Conservation (phyloP, 2,329 filamentous ascomycete genomes). For the Fusarium brachygibbosum region DNA sequence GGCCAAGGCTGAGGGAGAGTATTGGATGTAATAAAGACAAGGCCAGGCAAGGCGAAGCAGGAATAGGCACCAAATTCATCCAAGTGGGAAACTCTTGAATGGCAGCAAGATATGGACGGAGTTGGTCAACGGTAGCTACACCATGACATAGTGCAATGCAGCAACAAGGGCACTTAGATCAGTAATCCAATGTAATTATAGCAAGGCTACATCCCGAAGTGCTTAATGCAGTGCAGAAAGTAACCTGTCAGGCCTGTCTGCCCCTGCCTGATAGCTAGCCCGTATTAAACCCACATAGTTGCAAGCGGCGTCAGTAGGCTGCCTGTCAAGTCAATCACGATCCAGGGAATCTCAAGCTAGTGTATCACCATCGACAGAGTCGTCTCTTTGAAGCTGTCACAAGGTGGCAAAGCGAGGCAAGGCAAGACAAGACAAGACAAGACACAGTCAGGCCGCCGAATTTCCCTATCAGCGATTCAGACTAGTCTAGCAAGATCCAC, state of each 20-base stretch:
- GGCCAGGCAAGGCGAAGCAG: not conserved
- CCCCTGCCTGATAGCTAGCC: constrained; percentile 1
- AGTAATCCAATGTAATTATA: not conserved
- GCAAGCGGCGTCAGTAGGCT: not conserved
- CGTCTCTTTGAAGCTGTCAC: not conserved
- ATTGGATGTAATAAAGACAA: not conserved
- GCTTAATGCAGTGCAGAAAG: not conserved
- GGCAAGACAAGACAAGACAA: not conserved
- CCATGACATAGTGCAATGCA: not conserved
- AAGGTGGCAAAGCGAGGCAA: not conserved
- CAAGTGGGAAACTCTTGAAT: not conserved
- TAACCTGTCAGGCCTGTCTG: not conserved
- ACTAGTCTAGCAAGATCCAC: not conserved
- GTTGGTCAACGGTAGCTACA: not conserved
- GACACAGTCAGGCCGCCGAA: not conserved
- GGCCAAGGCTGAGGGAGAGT: not conserved
- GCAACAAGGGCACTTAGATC: not conserved
- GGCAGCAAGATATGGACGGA: not conserved
- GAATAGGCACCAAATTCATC: not conserved
- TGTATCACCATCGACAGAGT: not conserved
- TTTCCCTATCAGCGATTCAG: not conserved
- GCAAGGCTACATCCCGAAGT: not conserved
- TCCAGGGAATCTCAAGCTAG: not conserved
- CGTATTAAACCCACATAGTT: constrained; percentile 16
- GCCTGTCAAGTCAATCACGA: not conserved